Conservation (phyloP, 108 stramenopile genomes). For the Pseudonitzschia multistriata region DNA sequence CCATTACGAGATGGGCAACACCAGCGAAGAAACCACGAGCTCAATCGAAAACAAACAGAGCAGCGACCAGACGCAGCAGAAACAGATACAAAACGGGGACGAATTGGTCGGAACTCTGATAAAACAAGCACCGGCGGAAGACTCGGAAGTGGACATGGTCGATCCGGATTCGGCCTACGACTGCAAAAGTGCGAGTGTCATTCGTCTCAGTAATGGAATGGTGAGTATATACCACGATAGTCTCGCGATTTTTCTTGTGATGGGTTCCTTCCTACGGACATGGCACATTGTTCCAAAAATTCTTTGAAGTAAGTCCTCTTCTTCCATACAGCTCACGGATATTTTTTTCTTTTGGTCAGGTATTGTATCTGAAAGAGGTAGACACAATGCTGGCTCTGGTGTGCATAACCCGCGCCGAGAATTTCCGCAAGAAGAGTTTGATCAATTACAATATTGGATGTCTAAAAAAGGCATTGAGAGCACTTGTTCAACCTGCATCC, state of each 20-base stretch:
- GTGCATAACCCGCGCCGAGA: conserved; percentile 92
- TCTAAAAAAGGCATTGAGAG: conserved; percentile 83
- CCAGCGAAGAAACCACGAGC: conserved; percentile 6
- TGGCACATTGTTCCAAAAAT: neutral
- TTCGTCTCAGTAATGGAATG: conserved; percentile 95
- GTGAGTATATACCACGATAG: conserved; percentile 42
- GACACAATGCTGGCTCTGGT: conserved; percentile 95
- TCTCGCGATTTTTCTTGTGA: neutral
- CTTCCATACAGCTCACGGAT: neutral
- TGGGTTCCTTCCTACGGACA: neutral
- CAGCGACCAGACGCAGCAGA: neutral
- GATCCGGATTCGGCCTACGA: conserved; percentile 90
- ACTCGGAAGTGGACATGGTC: conserved; percentile 49
- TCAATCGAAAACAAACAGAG: conserved; percentile 19
- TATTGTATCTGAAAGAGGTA: conserved; percentile 92
- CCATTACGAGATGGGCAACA: conserved; percentile 23
- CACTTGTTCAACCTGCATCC: conserved; percentile 44
- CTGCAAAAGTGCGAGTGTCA: conserved; percentile 87
- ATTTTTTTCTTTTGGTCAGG: conserved; percentile 17
- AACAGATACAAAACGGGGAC: neutral
- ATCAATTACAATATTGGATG: conserved; percentile 97
- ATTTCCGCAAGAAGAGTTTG: conserved; percentile 91
- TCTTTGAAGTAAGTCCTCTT: neutral
- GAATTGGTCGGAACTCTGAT: conserved; percentile 62
- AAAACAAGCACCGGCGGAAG: conserved; percentile 55